Conservation (phyloP, 768 basidiomycete genomes). For the Glaciozyma martinii region DNA sequence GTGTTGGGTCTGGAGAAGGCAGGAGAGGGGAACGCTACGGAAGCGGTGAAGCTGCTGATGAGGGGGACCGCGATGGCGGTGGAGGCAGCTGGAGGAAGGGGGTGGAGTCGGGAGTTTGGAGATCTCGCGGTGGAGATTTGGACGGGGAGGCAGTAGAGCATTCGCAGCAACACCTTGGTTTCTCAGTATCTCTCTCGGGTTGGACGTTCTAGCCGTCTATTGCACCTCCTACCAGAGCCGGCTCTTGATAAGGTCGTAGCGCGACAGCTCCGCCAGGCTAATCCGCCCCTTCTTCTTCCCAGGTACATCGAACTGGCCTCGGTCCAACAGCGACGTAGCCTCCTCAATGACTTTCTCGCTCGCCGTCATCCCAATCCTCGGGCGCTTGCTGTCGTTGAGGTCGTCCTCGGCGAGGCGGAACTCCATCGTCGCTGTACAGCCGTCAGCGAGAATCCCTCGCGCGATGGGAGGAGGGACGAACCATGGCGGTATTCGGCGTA, state of each 20-base stretch:
- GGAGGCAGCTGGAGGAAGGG: constrained; percentile 1
- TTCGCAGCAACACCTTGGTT: too few relatives aligned
- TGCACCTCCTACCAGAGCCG: constrained; percentile 20
- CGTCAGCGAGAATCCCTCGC: constrained; percentile 42
- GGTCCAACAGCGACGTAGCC: neutral
- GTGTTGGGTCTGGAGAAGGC: neutral
- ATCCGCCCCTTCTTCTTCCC: constrained; percentile 3
- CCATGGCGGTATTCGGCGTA: neutral
- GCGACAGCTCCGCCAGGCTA: constrained; percentile 8
- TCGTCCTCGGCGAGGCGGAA: constrained; percentile 39
- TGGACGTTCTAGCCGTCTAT: too few relatives aligned
- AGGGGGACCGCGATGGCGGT: neutral
- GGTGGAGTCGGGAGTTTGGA: constrained; percentile 2
- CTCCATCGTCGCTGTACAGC: constrained; percentile 39
- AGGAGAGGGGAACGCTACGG: neutral
- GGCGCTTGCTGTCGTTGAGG: constrained; percentile 39
- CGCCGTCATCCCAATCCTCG: constrained; percentile 38
- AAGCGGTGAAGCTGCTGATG: neutral
- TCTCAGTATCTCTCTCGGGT: too few relatives aligned
- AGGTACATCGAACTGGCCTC: constrained; percentile 2
- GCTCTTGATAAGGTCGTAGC: constrained; percentile 32
- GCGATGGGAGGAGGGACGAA: constrained; percentile 4
- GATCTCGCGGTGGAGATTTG: neutral
- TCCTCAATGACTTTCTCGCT: constrained; percentile 31
- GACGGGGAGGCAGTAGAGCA: neutral